Evolutionary conservation across 2,329 filamentous ascomycete species (phyloP), one percentile per base, ranked within the genome.

Genomic region (Colletotrichum sp.): DNA sequence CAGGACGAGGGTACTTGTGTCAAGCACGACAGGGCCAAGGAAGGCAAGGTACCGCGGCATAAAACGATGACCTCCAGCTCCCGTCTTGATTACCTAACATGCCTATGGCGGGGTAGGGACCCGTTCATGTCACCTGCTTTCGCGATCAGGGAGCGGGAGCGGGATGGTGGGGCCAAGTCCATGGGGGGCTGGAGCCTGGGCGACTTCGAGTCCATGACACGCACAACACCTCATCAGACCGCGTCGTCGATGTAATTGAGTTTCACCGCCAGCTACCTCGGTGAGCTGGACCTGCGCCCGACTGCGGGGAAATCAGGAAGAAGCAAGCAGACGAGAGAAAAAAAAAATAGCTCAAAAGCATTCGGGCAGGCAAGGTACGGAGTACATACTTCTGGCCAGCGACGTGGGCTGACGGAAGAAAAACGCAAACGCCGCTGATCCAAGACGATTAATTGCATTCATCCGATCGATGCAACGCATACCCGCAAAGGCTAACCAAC

Each of bases 61-160:
- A 21, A 13, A 21, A 21, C 6, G 43, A 52, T 52, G 43, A 21
- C n/a, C 34, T 24, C 21, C 30, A 61, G 67, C 36, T 62, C 38
- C 26, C 56, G 26, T 70, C 12, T 52, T 52, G 43, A 52, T 52
- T 21, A 52, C 43, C 43, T 52, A 15, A 38, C 36, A 18, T 38
- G 36, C 15, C 15, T 5, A 70, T 65, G 58, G 68, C 68, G 68
- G 68, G 68, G 68, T 10, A 21, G 30, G 32, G 12, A 15, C 34
- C 32, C 26, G 36, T 67, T 70, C 72, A 28, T 26, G 68, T 77
- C 75, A 77, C 58, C 72, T 77, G 75, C 64, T 77, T 77, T 77
- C 75, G 75, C 65, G 75, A 75, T 38, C 34, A 38, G 65, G n/a
- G 34, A 36, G 56, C 56, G 67, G 67, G 26, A 21, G 28, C 58